Evolutionary conservation across 306 rosid species (phyloP).

Genomic region (Cercis canadensis): DNA sequence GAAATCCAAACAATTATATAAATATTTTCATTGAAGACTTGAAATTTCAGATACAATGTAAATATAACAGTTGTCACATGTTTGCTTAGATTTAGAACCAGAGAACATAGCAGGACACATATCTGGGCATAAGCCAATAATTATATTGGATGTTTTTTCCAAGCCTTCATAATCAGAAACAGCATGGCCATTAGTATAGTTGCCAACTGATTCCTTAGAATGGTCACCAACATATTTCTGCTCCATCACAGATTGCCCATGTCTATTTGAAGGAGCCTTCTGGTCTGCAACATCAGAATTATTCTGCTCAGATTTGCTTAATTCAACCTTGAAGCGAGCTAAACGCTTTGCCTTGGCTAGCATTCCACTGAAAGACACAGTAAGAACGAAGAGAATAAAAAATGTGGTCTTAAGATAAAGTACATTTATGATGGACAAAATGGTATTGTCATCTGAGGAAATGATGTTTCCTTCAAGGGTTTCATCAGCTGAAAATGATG

Average conservation of each 20-base stretch:
- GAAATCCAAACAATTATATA: conserved; percentile 25
- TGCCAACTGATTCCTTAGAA: conserved; percentile 52
- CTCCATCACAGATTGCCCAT: conserved; percentile 49
- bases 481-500: conserved; percentile 49
- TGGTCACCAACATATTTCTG: conserved; percentile 49
- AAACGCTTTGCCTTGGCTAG: conserved; percentile 93
- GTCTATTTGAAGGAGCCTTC: conserved; percentile 48
- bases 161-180: conserved; percentile 61
- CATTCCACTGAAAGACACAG: conserved; percentile 61
- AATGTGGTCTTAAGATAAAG: conserved; percentile 22
- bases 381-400: conserved; percentile 29
- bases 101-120: conserved; percentile 92
- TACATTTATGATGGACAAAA: conserved; percentile 20
- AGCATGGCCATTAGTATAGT: conserved; percentile 46
- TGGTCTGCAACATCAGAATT: conserved; percentile 52
- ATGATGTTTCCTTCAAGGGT: conserved; percentile 50
- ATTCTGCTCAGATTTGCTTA: conserved; percentile 56
- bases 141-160: conserved; percentile 62
- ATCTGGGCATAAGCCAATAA: conserved; percentile 83
- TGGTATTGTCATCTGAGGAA: conserved; percentile 53
- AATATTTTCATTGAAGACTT: conserved; percentile 9
- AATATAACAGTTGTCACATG: conserved; percentile 33
- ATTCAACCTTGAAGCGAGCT: conserved; percentile 89
- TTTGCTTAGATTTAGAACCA: conserved; percentile 37
- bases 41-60: conserved; percentile 33